Evolutionary conservation across 225 moss, liverwort and hornwort species (phyloP).

Genomic region (Marchantia paleacea): DNA sequence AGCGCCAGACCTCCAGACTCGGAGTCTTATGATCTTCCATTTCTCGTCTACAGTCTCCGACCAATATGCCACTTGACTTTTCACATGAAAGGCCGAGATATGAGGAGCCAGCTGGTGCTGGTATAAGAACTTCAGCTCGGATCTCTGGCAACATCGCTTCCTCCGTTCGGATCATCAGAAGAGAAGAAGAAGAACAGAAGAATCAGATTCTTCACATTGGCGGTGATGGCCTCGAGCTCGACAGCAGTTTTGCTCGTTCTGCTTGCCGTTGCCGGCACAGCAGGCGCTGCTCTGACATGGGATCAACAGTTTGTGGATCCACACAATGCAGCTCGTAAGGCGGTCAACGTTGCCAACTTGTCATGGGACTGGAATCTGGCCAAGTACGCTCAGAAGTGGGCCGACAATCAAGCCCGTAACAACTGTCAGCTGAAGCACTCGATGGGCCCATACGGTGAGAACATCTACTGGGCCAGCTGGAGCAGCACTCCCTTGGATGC

Average conservation of each 20-base stretch:
- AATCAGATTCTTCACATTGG: too few relatives aligned
- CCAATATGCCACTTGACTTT: too few relatives aligned
- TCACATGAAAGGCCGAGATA: too few relatives aligned
- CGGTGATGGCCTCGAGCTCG: too few relatives aligned
- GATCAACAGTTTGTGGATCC: slow-evolving; percentile 16
- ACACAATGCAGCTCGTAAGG: slow-evolving; percentile 35
- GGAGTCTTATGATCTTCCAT: too few relatives aligned
- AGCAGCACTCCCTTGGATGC: slow-evolving; percentile 20
- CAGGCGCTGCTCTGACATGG: neutral
- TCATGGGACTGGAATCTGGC: slow-evolving; percentile 27
- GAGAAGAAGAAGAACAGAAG: too few relatives aligned
- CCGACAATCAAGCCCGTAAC: slow-evolving; percentile 12
- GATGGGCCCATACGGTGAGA: slow-evolving; percentile 33
- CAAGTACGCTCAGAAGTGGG: slow-evolving; percentile 23
- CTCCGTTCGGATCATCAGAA: too few relatives aligned
- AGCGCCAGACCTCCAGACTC: too few relatives aligned
- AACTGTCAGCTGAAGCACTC: slow-evolving; percentile 30
- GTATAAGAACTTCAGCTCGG: too few relatives aligned
- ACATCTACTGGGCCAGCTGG: slow-evolving; percentile 30
- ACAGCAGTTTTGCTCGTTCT: neutral
- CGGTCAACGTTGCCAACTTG: slow-evolving; percentile 15
- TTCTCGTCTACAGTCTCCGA: too few relatives aligned
- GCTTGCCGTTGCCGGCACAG: neutral
- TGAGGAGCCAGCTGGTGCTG: too few relatives aligned
- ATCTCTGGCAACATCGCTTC: too few relatives aligned